These are phyloP conservation scores for Eucalyptus tenuipes DNA, from an alignment of 345 rosid genomes.

Conservation along the genomic window DNA sequence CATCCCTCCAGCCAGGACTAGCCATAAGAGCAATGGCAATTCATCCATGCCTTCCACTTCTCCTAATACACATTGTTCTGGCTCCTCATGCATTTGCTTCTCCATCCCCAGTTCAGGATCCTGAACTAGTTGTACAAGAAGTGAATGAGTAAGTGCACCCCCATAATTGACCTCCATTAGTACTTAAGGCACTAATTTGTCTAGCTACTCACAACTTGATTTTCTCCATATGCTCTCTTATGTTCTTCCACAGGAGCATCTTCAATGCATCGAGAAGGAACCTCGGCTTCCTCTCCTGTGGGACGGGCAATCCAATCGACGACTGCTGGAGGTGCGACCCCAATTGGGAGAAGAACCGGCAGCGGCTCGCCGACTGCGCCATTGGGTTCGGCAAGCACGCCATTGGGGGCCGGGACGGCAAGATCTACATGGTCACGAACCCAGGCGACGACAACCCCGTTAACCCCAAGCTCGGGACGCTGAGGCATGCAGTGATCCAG, in stretches of 20 bases:
- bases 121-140: slow-evolving; percentile 1
- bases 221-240: neutral
- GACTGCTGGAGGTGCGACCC: slow-evolving; percentile 12
- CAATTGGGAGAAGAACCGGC: neutral
- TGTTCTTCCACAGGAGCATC: neutral
- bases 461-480: slow-evolving; percentile 7
- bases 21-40: neutral
- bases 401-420: slow-evolving; percentile 1
- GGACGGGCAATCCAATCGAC: slow-evolving; percentile 5
- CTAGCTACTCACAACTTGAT: neutral
- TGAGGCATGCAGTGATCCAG: slow-evolving; percentile 4
- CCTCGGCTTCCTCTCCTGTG: slow-evolving; percentile 4
- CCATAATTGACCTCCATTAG: neutral
- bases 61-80: neutral
- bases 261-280: slow-evolving; percentile 2
- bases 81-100: neutral
- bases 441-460: neutral
- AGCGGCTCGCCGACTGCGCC: neutral
- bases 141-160: neutral
- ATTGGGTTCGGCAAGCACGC: slow-evolving; percentile 10
- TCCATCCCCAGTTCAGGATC: neutral
- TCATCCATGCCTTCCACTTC: neutral
- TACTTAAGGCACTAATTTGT: neutral
- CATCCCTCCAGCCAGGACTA: neutral
- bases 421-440: neutral